A percentile compares a stretch with the other conserved stretches of the same genome.
These are phyloP conservation scores for Oxalis stricta DNA, from an alignment of 441 rosid genomes.

Conservation along the genomic window DNA sequence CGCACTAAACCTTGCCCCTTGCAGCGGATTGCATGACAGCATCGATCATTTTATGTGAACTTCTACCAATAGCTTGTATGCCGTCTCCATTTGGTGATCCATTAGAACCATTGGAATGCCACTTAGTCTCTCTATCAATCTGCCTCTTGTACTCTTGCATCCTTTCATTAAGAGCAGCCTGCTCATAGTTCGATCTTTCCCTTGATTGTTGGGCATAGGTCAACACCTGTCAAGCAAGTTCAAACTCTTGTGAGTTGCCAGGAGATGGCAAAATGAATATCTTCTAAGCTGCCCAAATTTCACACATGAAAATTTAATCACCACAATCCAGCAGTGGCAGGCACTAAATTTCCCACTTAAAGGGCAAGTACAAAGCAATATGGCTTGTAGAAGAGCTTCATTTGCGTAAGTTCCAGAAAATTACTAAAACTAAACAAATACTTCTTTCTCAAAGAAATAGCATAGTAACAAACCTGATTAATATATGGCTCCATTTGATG, in stretches of 20 bases:
- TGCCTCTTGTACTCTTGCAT: slow-evolving; percentile 98
- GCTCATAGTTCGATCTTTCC: slow-evolving; percentile 94
- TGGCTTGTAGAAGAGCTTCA: neutral
- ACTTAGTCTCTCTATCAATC: slow-evolving; percentile 89
- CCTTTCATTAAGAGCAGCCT: slow-evolving; percentile 86
- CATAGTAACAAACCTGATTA: slow-evolving; percentile 56
- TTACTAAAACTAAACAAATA: neutral
- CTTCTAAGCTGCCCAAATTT: neutral
- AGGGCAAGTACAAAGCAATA: neutral
- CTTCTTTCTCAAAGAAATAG: neutral
- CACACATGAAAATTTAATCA: too few species aligned
- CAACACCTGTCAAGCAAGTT: slow-evolving; percentile 51
- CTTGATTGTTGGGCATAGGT: slow-evolving; percentile 94
- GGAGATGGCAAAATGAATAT: neutral
- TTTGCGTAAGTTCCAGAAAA: neutral
- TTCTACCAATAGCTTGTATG: slow-evolving; percentile 95
- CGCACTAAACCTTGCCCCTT: slow-evolving; percentile 73
- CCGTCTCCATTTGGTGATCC: slow-evolving; percentile 99
- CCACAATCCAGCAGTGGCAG: neutral
- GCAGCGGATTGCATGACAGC: slow-evolving; percentile 99
- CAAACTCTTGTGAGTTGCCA: too few species aligned
- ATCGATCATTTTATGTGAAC: slow-evolving; percentile 99
- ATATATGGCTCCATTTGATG: slow-evolving; percentile 99
- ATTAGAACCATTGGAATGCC: slow-evolving; percentile 74
- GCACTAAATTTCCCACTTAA: neutral